These are phyloP conservation scores for Marasmius fiardii DNA, from an alignment of 1,284 basidiomycete genomes.

Conservation along the genomic window DNA sequence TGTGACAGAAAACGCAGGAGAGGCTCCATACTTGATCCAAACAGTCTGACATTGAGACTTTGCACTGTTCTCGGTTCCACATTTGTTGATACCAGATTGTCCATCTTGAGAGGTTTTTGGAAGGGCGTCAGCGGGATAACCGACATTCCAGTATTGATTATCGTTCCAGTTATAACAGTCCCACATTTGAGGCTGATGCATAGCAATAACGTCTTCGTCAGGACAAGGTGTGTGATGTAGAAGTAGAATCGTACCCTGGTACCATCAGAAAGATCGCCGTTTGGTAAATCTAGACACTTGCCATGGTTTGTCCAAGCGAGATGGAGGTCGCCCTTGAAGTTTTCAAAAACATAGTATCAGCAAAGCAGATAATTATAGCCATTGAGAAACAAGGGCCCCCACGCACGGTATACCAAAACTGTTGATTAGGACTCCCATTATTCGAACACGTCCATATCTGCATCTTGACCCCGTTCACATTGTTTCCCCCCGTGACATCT, in stretches of 20 bases:
- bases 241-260: constrained; percentile 16
- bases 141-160: constrained; percentile 27
- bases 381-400: no score
- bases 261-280: constrained; percentile 21
- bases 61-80: constrained; percentile 28
- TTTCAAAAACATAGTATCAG: neutral
- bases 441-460: constrained; percentile 45
- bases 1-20: constrained; percentile 18
- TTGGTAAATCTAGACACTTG: constrained; percentile 27
- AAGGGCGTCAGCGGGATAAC: constrained; percentile 21
- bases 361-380: no score
- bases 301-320: constrained; percentile 25
- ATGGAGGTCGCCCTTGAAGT: constrained; percentile 17
- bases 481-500: constrained; percentile 39
- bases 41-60: constrained; percentile 56
- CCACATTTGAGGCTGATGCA: constrained; percentile 12
- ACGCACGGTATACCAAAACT: constrained; percentile 1
- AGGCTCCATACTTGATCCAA: constrained; percentile 42
- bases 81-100: constrained; percentile 34
- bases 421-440: neutral
- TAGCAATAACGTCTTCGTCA: neutral
- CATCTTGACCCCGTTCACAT: constrained; percentile 38
- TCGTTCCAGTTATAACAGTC: constrained; percentile 16
- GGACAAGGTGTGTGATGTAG: neutral
- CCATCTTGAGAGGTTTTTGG: constrained; percentile 30